These are phyloP conservation scores for Geotrichum fermentans DNA, from an alignment of 1,139 yeast genomes.

Conservation along the genomic window DNA sequence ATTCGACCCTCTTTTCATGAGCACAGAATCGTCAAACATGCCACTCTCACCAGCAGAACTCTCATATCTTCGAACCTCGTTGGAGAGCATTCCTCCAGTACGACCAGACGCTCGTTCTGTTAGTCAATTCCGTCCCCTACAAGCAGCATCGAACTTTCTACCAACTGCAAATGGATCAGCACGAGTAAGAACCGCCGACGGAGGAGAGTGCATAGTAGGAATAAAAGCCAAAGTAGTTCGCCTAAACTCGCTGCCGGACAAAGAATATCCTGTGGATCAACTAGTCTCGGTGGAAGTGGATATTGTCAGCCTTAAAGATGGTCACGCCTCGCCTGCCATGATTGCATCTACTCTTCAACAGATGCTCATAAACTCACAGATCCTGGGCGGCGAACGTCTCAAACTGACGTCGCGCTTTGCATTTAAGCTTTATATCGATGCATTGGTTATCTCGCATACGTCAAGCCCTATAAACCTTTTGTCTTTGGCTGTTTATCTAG, in stretches of 20 bases:
- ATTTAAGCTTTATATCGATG: constrained; percentile 72
- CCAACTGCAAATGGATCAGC: constrained; percentile 92
- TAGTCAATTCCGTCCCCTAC: constrained; percentile 78
- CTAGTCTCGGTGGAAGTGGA: constrained; percentile 75
- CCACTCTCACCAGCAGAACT: constrained; percentile 78
- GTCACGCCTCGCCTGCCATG: constrained; percentile 36
- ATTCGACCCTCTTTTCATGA: too few species aligned
- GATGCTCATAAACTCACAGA: constrained; percentile 34
- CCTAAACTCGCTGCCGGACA: constrained; percentile 15
- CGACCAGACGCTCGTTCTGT: constrained; percentile 78
- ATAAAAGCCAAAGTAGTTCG: constrained; percentile 78
- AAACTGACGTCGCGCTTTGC: constrained; percentile 68
- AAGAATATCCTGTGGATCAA: constrained; percentile 31
- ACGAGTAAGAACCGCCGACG: constrained; percentile 76
- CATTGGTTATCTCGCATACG: constrained; percentile 62
- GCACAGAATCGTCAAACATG: constrained; percentile 25
- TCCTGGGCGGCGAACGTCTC: constrained; percentile 45
- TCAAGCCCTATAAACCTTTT: constrained; percentile 73
- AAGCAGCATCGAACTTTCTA: constrained; percentile 72
- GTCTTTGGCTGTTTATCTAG: constrained; percentile 74
- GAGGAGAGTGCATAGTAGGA: constrained; percentile 89
- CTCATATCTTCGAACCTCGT: constrained; percentile 70
- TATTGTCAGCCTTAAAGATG: constrained; percentile 40
- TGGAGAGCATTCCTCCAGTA: constrained; percentile 56
- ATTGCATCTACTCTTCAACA: constrained; percentile 43